Conservation (phyloP, 78 protist genomes). For the Bodo saltans region DNA sequence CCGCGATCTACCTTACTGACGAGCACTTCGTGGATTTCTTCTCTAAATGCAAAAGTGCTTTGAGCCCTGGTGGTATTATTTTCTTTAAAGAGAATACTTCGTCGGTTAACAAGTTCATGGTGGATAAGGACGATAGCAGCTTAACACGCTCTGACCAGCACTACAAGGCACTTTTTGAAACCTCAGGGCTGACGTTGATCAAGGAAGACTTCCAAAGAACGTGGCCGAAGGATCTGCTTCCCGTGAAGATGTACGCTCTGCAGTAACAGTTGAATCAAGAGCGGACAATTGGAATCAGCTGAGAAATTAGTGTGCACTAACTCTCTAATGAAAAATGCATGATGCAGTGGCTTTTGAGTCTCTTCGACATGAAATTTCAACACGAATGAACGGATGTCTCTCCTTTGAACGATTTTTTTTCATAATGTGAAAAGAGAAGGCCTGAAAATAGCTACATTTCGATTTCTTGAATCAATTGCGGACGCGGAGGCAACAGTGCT, state of each 20-base stretch:
- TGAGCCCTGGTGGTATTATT: conserved; percentile 58
- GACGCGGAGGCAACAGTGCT: no score
- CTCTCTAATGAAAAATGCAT: no score
- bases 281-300: no score
- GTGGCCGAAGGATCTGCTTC: conserved; percentile 65
- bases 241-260: conserved; percentile 46
- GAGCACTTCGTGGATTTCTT: conserved; percentile 56
- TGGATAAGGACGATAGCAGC: conserved; percentile 66
- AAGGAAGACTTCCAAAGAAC: conserved; percentile 43
- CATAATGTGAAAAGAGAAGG: no score
- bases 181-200: conserved; percentile 41
- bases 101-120: conserved; percentile 38
- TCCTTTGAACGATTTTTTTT: no score
- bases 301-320: no score
- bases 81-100: conserved; percentile 72
- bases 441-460: no score
- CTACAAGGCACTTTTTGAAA: conserved; percentile 38
- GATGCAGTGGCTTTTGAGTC: no score
- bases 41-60: not conserved
- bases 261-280: no score
- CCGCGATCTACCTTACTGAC: conserved; percentile 43
- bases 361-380: no score
- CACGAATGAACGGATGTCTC: no score
- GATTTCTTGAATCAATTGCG: no score
- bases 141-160: conserved; percentile 60